These are phyloP conservation scores for Solanum chacoense DNA, from an alignment of 305 asterid species.

Conservation along the genomic window DNA sequence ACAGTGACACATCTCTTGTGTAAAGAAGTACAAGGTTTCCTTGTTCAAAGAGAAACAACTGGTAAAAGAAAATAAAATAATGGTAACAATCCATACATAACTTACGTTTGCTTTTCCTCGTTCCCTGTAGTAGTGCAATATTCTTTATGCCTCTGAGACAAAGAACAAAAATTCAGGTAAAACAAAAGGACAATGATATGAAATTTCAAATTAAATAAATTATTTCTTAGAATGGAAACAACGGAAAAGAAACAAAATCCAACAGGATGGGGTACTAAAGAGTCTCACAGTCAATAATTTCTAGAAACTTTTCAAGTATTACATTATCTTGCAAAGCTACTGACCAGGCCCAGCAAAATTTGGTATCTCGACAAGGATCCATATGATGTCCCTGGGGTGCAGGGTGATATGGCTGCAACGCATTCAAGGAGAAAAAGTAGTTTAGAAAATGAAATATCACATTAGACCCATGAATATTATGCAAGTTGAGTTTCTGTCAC, in stretches of 20 bases:
- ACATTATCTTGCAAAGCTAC: not conserved
- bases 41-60: not conserved
- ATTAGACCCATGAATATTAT: not conserved
- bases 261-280: not conserved
- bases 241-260: not conserved
- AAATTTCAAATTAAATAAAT: not conserved
- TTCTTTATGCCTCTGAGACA: conserved; percentile 40
- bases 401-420: not conserved
- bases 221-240: not conserved
- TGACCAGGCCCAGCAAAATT: not conserved
- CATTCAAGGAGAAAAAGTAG: not conserved
- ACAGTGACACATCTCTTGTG: not conserved
- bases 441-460: not conserved
- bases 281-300: not conserved
- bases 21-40: not conserved
- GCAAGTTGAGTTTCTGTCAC: not conserved
- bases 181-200: not conserved
- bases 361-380: not conserved
- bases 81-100: not conserved
- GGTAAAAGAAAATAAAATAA: not conserved
- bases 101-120: conserved; percentile 50
- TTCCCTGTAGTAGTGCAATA: conserved; percentile 44
- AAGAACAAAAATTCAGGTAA: conserved; percentile 1
- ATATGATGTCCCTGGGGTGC: not conserved
- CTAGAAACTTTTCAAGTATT: not conserved